phyloP scores from a whole-genome alignment of 257 asterid genomes.

The Solanum pinnatisectum region DNA sequence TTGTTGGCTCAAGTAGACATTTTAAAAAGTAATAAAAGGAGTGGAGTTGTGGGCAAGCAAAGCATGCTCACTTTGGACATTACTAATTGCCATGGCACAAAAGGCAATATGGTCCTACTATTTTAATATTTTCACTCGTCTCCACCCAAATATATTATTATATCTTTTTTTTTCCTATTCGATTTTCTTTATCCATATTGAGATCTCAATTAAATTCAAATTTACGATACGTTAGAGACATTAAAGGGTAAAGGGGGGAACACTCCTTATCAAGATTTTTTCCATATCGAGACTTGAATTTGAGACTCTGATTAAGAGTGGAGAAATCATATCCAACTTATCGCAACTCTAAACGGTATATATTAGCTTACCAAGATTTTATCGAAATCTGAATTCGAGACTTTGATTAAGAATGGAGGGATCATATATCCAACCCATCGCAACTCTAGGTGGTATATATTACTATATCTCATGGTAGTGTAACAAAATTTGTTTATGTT shows the following conservation, averaged over 20 bases:
- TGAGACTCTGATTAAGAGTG: not conserved
- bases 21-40: not conserved
- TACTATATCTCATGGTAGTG: not conserved
- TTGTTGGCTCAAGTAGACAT: not conserved
- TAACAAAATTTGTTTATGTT: not conserved
- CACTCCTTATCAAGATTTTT: not conserved
- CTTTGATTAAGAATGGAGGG: not conserved
- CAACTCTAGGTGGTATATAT: not conserved
- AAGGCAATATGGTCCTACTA: not conserved
- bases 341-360: not conserved
- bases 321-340: fast-evolving
- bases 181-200: fast-evolving
- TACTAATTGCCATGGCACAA: not conserved
- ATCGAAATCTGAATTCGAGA: not conserved
- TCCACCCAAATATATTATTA: not conserved
- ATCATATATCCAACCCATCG: not conserved
- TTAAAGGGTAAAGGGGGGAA: not conserved
- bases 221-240: fast-evolving
- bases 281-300: not conserved
- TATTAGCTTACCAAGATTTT: not conserved
- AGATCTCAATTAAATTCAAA: not conserved
- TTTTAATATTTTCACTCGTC: not conserved
- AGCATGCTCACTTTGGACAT: not conserved
- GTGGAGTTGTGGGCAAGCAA: conserved; percentile 7
- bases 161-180: not conserved